phyloP scores from a whole-genome alignment of 495 filamentous ascomycete species.

The Delitschia confertaspora region DNA sequence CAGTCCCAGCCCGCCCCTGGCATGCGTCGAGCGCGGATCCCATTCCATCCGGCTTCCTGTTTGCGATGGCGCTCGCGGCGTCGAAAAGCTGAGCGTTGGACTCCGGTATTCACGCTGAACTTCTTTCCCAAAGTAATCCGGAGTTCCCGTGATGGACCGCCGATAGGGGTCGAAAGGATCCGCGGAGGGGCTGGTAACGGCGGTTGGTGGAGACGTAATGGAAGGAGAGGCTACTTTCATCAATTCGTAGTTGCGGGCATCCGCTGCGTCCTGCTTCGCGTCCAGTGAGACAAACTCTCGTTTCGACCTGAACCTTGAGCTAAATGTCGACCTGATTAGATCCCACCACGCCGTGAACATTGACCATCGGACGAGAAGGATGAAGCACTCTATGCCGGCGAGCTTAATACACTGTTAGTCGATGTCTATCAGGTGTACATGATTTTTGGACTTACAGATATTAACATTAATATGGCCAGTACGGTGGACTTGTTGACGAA shows the following conservation, averaged over 20 bases:
- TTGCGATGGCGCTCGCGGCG: slow-evolving; percentile 42
- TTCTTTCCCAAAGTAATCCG: slow-evolving; percentile 43
- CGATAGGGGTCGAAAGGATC: slow-evolving; percentile 31
- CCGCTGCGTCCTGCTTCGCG: slow-evolving; percentile 54
- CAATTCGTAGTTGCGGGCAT: slow-evolving; percentile 76
- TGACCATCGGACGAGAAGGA: slow-evolving; percentile 69
- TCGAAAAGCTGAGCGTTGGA: slow-evolving; percentile 52
- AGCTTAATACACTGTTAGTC: slow-evolving; percentile 42
- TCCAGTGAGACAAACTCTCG: slow-evolving; percentile 85
- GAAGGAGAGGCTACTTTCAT: slow-evolving; percentile 41
- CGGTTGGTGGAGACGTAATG: slow-evolving; percentile 40
- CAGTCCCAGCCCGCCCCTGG: slow-evolving; percentile 31
- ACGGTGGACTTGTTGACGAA: slow-evolving; percentile 68
- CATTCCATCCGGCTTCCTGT: slow-evolving; percentile 26
- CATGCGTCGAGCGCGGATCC: slow-evolving; percentile 37
- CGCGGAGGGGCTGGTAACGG: slow-evolving; percentile 33
- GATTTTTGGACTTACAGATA: slow-evolving; percentile 51
- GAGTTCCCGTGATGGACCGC: slow-evolving; percentile 32
- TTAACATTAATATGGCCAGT: slow-evolving; percentile 68
- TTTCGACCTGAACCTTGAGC: slow-evolving; percentile 37
- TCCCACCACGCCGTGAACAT: slow-evolving; percentile 82
- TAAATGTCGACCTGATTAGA: slow-evolving; percentile 43
- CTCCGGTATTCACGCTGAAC: slow-evolving; percentile 42
- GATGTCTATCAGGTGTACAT: neutral
- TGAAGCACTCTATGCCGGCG: slow-evolving; percentile 74